Conservation (phyloP, 202 grass and related monocot species). For the Carex arenaria region DNA sequence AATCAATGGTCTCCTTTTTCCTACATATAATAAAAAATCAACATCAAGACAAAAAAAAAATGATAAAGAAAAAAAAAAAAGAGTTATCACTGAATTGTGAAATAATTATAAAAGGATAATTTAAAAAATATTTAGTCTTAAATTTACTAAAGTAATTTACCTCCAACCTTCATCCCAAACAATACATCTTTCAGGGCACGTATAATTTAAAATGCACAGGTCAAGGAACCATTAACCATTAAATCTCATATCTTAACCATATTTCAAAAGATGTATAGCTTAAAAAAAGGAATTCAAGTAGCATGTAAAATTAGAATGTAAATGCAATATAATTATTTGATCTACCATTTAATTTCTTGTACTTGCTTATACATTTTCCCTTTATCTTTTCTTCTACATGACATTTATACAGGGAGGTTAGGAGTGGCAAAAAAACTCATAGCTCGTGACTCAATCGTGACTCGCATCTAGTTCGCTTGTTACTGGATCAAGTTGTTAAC, state of each 20-base stretch:
- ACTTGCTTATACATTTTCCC: too few relatives aligned
- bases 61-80: neutral
- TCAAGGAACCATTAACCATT: neutral
- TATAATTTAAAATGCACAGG: conserved; percentile 50
- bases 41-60: neutral
- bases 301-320: neutral
- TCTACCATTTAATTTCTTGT: too few relatives aligned
- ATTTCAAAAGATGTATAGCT: neutral
- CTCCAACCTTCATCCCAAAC: conserved; percentile 74
- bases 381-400: too few relatives aligned
- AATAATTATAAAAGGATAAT: neutral
- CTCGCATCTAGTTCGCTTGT: too few relatives aligned
- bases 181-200: conserved; percentile 57
- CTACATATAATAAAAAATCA: conserved; percentile 25
- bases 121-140: neutral
- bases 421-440: too few relatives aligned
- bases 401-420: too few relatives aligned
- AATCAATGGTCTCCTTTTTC: conserved; percentile 71
- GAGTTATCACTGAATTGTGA: neutral
- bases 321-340: too few relatives aligned
- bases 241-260: neutral
- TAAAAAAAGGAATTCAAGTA: neutral
- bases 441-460: too few relatives aligned
- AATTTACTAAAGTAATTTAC: conserved; percentile 28
- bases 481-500: too few relatives aligned